Evolutionary conservation across 352 stramenopile species (phyloP).

Genomic region (Globisporangium cystogenes): DNA sequence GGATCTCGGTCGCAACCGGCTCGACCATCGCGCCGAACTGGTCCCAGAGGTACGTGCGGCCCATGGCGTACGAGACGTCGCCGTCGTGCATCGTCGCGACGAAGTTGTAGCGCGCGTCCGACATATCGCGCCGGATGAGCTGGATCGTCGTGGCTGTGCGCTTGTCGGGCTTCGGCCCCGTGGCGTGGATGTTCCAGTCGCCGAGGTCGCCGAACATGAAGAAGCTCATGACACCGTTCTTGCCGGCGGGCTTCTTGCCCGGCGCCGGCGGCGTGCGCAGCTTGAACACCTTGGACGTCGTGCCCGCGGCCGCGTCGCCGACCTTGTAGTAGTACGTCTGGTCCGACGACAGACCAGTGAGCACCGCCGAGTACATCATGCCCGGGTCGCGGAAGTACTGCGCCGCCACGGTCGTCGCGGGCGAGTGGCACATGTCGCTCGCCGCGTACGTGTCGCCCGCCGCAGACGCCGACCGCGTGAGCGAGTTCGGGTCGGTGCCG

Average conservation of each 20-base stretch:
- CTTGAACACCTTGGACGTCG: conserved; percentile 10
- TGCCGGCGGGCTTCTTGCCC: conserved; percentile 16
- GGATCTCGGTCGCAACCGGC: conserved; percentile 44
- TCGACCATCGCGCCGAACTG: conserved; percentile 61
- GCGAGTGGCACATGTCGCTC: conserved; percentile 22
- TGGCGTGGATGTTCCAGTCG: conserved; percentile 14
- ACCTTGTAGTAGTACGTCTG: conserved; percentile 23
- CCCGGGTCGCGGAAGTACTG: conserved; percentile 19
- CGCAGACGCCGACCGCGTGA: not conserved
- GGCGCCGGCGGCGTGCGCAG: conserved; percentile 1
- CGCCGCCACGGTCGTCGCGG: conserved; percentile 11
- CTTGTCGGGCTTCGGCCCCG: conserved; percentile 6
- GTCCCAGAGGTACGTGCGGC: conserved; percentile 62
- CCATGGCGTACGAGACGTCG: conserved; percentile 62
- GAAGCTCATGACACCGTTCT: conserved; percentile 48
- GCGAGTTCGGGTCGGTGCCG: conserved; percentile 8
- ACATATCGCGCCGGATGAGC: conserved; percentile 22
- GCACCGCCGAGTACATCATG: conserved; percentile 15
- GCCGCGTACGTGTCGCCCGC: conserved; percentile 9
- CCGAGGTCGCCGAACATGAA: conserved; percentile 71
- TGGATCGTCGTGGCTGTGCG: conserved; percentile 25
- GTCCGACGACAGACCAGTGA: conserved; percentile 8
- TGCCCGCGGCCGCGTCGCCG: not conserved
- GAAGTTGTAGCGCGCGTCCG: conserved; percentile 18
- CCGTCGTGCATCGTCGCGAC: conserved; percentile 60